These are phyloP conservation scores for Axilococcus clingmanii DNA, from an alignment of 139 green algal species.

Conservation along the genomic window DNA sequence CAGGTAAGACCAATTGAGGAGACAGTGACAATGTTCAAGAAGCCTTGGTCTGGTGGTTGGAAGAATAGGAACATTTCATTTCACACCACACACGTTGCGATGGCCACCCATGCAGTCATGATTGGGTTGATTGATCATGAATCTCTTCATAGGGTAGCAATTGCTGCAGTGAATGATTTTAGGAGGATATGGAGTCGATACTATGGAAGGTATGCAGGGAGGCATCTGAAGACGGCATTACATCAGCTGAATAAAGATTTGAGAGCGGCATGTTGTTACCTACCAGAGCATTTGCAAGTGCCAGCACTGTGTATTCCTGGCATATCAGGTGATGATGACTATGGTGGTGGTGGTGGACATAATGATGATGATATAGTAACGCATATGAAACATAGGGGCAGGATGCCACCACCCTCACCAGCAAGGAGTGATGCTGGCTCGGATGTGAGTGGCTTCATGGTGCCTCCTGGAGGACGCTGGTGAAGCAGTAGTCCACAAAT, in stretches of 20 bases:
- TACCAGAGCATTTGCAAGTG: constrained; percentile 8
- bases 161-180: constrained; percentile 19
- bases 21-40: constrained; percentile 25
- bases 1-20: constrained; percentile 12
- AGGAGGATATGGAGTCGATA: constrained; percentile 17
- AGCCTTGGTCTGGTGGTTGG: constrained; percentile 19
- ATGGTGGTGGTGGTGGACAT: no score
- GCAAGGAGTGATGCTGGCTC: no score
- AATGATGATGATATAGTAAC: no score
- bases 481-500: no score
- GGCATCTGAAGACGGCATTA: constrained; percentile 18
- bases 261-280: constrained; percentile 22
- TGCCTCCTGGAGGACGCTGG: no score
- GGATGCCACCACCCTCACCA: no score
- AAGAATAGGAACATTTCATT: constrained; percentile 27
- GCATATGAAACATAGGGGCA: no score
- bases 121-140: constrained; percentile 27
- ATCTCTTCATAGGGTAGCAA: constrained; percentile 21
- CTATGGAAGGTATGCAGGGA: constrained; percentile 13
- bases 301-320: no score
- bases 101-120: constrained; percentile 23
- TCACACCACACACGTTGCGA: constrained; percentile 35
- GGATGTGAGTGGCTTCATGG: no score
- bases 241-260: constrained; percentile 35
- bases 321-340: no score